Conservation (phyloP, 495 filamentous ascomycete genomes). For the Margaritispora aquatica region DNA sequence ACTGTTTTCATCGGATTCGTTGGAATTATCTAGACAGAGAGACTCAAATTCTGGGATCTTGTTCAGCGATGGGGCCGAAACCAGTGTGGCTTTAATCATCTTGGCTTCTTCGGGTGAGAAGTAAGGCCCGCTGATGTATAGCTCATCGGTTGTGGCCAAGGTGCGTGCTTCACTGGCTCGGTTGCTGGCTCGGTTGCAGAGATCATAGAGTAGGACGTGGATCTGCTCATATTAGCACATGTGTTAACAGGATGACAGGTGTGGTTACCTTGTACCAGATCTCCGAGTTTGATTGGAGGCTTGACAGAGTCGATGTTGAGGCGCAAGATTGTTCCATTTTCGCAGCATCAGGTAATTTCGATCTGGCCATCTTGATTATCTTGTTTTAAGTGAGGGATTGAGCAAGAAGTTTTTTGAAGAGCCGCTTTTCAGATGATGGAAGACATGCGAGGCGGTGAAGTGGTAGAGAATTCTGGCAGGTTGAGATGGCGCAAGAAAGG, state of each 20-base stretch:
- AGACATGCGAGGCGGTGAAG: no score
- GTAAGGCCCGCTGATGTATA: slow-evolving; percentile 29
- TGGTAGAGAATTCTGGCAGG: no score
- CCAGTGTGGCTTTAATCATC: slow-evolving; percentile 15
- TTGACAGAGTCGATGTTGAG: slow-evolving; percentile 16
- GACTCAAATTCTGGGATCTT: slow-evolving; percentile 21
- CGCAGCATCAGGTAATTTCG: slow-evolving; percentile 7
- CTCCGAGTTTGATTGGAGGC: slow-evolving; percentile 16
- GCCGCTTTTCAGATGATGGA: no score
- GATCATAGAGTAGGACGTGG: slow-evolving; percentile 18
- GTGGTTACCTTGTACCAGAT: slow-evolving; percentile 20
- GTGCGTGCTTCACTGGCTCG: slow-evolving; percentile 19
- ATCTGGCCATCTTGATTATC: slow-evolving; percentile 10
- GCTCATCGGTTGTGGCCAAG: slow-evolving; percentile 22
- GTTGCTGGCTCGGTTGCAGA: slow-evolving; percentile 15
- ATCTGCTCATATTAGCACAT: slow-evolving; percentile 15
- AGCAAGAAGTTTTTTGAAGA: no score
- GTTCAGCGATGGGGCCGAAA: slow-evolving; percentile 14
- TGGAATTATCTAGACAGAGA: slow-evolving; percentile 6
- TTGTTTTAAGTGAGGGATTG: no score
- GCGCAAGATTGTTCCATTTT: slow-evolving; percentile 9
- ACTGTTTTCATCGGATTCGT: slow-evolving; percentile 6
- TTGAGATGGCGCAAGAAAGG: no score
- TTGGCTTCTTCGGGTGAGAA: slow-evolving; percentile 23
- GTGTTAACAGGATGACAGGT: slow-evolving; percentile 12